Base-by-base conservation (phyloP, 2,329 filamentous ascomycete species). In the Thyridium curvatum region DNA sequence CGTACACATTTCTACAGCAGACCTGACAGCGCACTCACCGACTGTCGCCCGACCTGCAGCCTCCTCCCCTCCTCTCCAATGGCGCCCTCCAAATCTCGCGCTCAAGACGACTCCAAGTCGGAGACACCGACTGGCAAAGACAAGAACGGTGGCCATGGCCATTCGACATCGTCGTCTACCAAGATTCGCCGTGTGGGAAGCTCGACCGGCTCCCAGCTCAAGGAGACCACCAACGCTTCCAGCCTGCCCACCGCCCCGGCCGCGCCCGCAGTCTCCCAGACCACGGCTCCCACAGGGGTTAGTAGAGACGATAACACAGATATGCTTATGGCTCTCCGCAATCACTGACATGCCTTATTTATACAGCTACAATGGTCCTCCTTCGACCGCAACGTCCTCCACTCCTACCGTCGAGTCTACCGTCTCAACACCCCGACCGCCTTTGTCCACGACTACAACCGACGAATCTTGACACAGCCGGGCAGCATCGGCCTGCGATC, bases 401-500 rank as follows among this genome's bases (percentile, higher is more conserved):
- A 90, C 55, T 71, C 74, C 47, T 93, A 93, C 68, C 79, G 85
- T 46, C 77, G 84, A 55, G 74, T 84, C 47, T 81, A 90, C 66
- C 75, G 76, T 42, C 72, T 93, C 52, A 73, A 77, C 53, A 82
- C 79, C 0, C 82, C 86, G 12, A 77, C 81, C 30, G 76, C 84
- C 42, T 91, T 87, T 62, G 74, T 69, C 40, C 77, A 70, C 50
- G 70, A 74, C 32, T 81, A 79, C 59, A 74, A 78, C 52, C 70
- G 79, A 50, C 72, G 73, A 58, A 68, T 83, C 12, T 67, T 85
- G 32, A 72, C 76, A 7, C 69, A 74, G 62, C 68, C 78, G 52
- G 64, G 70, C 50, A 72, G 79, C 58, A 79, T 90, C 49, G 86
- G 84, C 28, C 65, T 76, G 43, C 76, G 81, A 60, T 88, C 84